Conservation (phyloP, 768 basidiomycete genomes). For the Crassisporium funariophilum region DNA sequence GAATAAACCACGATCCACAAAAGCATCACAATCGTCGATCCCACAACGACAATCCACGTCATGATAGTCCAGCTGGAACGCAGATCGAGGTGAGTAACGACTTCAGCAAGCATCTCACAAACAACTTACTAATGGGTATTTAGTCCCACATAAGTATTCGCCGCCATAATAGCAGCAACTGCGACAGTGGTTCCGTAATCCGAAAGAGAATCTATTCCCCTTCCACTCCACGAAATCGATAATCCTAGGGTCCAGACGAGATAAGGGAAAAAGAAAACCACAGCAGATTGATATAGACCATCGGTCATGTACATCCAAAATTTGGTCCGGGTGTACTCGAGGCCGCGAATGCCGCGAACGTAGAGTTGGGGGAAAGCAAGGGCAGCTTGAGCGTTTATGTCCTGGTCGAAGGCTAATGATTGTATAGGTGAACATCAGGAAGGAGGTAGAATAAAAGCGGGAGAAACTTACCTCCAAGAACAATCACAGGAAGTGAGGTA, state of each 20-base stretch:
- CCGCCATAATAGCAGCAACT: conserved; percentile 83
- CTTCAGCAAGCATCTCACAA: conserved; percentile 9
- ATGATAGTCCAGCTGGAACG: conserved; percentile 74
- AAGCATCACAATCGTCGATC: conserved; percentile 80
- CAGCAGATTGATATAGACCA: conserved; percentile 88
- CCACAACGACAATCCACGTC: conserved; percentile 80
- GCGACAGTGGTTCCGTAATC: conserved; percentile 94
- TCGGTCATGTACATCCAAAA: conserved; percentile 97
- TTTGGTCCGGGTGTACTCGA: conserved; percentile 88
- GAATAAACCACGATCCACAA: conserved; percentile 92
- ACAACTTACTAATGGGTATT: conserved; percentile 84
- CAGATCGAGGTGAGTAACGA: conserved; percentile 22
- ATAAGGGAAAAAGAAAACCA: conserved; percentile 88
- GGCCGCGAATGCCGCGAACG: conserved; percentile 87
- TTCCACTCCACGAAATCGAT: conserved; percentile 76
- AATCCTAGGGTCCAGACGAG: conserved; percentile 67
- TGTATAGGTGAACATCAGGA: background rate
- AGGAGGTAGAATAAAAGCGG: background rate
- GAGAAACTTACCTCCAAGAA: conserved; percentile 71
- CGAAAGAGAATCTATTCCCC: conserved; percentile 72
- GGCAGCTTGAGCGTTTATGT: conserved; percentile 86
- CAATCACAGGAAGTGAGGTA: conserved; percentile 90
- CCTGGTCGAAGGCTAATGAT: conserved; percentile 85
- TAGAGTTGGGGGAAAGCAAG: conserved; percentile 96
- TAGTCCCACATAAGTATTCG: conserved; percentile 88